phyloP scores from a whole-genome alignment of 495 filamentous ascomycete species.

The Thozetella sp. region DNA sequence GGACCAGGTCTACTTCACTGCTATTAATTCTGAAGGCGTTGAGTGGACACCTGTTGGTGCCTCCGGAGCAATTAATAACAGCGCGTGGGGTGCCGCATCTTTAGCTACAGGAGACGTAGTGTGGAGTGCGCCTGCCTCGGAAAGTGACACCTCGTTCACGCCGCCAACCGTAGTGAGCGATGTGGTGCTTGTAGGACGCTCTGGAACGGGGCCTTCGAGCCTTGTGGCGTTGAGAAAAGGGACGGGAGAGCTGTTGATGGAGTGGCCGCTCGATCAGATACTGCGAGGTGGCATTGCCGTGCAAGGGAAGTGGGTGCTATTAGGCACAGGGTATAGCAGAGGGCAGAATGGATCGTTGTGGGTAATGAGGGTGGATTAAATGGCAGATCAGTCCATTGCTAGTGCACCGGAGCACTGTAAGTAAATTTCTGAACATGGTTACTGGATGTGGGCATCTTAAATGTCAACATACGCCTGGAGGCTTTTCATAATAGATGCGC shows the following conservation, averaged over 20 bases:
- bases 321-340: slow-evolving; percentile 13
- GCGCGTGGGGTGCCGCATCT: slow-evolving; percentile 30
- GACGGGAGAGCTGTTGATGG: slow-evolving; percentile 5
- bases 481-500: too few species aligned
- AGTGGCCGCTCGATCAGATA: background rate
- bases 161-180: slow-evolving; percentile 28
- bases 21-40: slow-evolving; percentile 19
- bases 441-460: too few species aligned
- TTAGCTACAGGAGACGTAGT: slow-evolving; percentile 20
- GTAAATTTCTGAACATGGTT: too few species aligned
- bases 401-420: too few species aligned
- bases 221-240: slow-evolving; percentile 4
- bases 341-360: too few species aligned
- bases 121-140: slow-evolving; percentile 23
- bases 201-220: background rate
- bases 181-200: slow-evolving; percentile 14
- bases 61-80: slow-evolving; percentile 18
- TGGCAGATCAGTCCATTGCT: too few species aligned
- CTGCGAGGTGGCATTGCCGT: slow-evolving; percentile 9
- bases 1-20: slow-evolving; percentile 32
- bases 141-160: slow-evolving; percentile 1
- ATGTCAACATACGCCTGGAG: too few species aligned
- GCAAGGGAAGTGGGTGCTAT: slow-evolving; percentile 6
- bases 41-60: slow-evolving; percentile 16
- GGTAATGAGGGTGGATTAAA: too few species aligned